Conservation (phyloP, 306 rosid species). For the Pachyrhizus erosus region DNA sequence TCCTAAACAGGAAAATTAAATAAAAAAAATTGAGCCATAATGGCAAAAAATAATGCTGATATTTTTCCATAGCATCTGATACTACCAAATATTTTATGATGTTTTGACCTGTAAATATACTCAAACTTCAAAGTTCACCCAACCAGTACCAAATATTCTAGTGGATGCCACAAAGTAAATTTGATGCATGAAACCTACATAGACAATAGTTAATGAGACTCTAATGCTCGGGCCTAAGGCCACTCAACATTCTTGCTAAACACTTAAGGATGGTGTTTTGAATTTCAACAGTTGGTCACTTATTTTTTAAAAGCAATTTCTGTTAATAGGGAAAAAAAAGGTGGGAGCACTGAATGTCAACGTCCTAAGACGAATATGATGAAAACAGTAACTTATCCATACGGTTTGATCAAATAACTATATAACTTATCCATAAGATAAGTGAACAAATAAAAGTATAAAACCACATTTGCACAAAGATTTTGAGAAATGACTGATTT, state of each 20-base stretch:
- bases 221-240: neutral
- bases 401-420: conserved; percentile 10
- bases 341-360: neutral
- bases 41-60: neutral
- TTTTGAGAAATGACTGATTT: conserved; percentile 23
- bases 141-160: neutral
- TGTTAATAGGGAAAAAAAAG: neutral
- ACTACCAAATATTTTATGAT: neutral
- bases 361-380: neutral
- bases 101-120: neutral
- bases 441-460: neutral
- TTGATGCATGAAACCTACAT: conserved; percentile 19
- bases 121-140: neutral
- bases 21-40: neutral
- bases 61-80: conserved; percentile 7
- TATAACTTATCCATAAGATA: neutral
- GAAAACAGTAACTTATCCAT: neutral
- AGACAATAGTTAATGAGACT: conserved; percentile 5
- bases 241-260: conserved; percentile 1
- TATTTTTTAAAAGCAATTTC: neutral
- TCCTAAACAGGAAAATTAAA: neutral
- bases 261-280: neutral
- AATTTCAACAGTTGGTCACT: neutral
- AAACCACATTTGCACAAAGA: conserved; percentile 12
- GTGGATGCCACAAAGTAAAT: neutral